phyloP scores from a whole-genome alignment of 176 grass and related monocot genomes.

The Eragrostis curvula region DNA sequence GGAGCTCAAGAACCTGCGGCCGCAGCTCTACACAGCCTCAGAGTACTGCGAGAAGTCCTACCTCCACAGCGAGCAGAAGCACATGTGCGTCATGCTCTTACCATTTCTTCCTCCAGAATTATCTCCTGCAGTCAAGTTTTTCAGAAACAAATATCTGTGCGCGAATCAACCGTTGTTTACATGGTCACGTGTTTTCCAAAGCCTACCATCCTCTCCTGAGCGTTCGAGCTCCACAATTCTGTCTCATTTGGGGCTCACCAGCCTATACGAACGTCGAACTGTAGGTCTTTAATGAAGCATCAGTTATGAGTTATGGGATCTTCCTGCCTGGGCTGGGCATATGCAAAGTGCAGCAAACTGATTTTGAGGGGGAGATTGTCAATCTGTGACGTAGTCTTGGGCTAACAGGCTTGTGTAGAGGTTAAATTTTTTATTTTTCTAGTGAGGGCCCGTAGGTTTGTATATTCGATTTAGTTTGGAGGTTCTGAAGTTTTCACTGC shows the following conservation, averaged over 20 bases:
- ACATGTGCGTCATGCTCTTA: conserved; percentile 66
- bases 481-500: background rate
- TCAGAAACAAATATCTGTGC: background rate
- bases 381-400: background rate
- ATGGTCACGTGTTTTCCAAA: conserved; percentile 4
- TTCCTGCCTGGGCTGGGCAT: background rate
- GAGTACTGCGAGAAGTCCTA: conserved; percentile 99
- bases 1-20: conserved; percentile 98
- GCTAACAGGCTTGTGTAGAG: background rate
- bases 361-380: background rate
- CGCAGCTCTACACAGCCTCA: conserved; percentile 90
- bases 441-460: background rate
- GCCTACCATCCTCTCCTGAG: background rate
- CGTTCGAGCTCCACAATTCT: background rate
- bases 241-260: conserved; percentile 5
- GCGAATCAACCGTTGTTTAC: background rate
- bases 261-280: background rate
- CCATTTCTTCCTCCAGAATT: conserved; percentile 21
- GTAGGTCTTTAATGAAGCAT: conserved; percentile 23
- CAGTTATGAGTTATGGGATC: background rate
- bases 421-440: conserved; percentile 1
- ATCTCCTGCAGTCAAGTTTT: conserved; percentile 22
- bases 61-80: conserved; percentile 88
- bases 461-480: conserved; percentile 5
- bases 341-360: conserved; percentile 1